Conservation (phyloP, 345 rosid genomes). For the Acer negundo region DNA sequence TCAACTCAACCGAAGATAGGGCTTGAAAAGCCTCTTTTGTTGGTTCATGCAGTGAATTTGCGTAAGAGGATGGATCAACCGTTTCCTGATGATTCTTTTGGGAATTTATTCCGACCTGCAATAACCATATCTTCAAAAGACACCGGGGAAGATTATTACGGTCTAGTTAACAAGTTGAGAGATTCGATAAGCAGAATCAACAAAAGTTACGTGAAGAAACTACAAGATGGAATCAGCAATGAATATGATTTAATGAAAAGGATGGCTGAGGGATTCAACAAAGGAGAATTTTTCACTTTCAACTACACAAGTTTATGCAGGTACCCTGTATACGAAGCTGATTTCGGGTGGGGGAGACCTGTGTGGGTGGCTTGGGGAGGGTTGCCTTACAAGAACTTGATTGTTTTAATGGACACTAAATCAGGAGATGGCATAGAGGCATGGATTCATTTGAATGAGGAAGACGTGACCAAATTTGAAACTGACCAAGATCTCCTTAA, state of each 20-base stretch:
- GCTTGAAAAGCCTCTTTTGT: slow-evolving; percentile 17
- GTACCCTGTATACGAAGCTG: slow-evolving; percentile 39
- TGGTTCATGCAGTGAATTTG: slow-evolving; percentile 47
- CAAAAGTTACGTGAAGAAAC: slow-evolving; percentile 30
- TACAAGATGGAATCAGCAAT: slow-evolving; percentile 22
- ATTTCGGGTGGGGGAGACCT: slow-evolving; percentile 46
- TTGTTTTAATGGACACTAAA: too few relatives aligned
- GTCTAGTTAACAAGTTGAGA: slow-evolving; percentile 28
- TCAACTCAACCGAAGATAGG: slow-evolving; percentile 21
- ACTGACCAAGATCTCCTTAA: too few relatives aligned
- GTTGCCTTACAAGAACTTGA: too few relatives aligned
- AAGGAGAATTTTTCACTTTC: slow-evolving; percentile 33
- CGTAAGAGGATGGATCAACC: slow-evolving; percentile 33
- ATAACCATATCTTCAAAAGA: slow-evolving; percentile 10
- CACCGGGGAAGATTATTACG: slow-evolving; percentile 3
- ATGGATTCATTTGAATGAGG: too few relatives aligned
- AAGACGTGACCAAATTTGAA: too few relatives aligned
- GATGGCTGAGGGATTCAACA: slow-evolving; percentile 14
- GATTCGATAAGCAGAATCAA: slow-evolving; percentile 32
- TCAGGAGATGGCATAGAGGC: too few relatives aligned
- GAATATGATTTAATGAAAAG: slow-evolving; percentile 14
- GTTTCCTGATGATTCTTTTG: slow-evolving; percentile 40
- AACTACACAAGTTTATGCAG: slow-evolving; percentile 41
- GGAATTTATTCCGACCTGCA: slow-evolving; percentile 32
- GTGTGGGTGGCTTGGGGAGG: too few relatives aligned